Base-by-base conservation (phyloP, 257 asterid genomes). In the Verbascum thapsus region DNA sequence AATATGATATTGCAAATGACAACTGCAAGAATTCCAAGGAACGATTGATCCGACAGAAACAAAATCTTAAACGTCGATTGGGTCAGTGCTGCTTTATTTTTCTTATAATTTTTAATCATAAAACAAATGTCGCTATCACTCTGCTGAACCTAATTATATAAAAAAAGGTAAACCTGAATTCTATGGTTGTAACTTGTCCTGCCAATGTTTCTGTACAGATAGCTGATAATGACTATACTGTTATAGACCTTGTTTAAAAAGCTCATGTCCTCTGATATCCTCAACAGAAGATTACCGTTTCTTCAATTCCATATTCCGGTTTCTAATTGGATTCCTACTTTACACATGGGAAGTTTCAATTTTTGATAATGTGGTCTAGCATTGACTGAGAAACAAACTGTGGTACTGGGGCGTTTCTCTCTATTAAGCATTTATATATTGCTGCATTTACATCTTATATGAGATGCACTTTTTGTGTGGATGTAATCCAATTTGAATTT, bases 41-140 rank as follows among this genome's bases (percentile, higher is more conserved):
- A 71, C 78, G 96, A 64, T 75, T 94, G 81, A 87, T 88, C 63
- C 84, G 96, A 37, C 99, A 90, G 76, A 94, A 94, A 79, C 95
- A 87, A 77, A 90, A 87, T 74, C 92, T 90, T 71, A 85, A 70
- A 67, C 96, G 95, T 39, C 90, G 99, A 74, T 78, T 87, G 77
- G 97, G 97, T 90, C 68, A 80, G 95, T 80, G 74, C 30, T 62
- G 58, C 43, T 53, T 10, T 37, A 42, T 68, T 23, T 69, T n/a
- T 69, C 44, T 50, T 54, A 37, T 58, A 61, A 7, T 38, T 48
- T 48, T 42, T 44, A 18, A 2, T 30, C 54, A 20, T 45, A 17
- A 47, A 38, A 16, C 30, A 20, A 13, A 13, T 17, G 51, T 49
- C 62, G n/a, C 37, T 54, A 7, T 35, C 48, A 42, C 42, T 48